Percentiles rank a stretch among this genome's conserved stretches.
Conservation (phyloP, 768 basidiomycete genomes). For the Mycena leptocephala region DNA sequence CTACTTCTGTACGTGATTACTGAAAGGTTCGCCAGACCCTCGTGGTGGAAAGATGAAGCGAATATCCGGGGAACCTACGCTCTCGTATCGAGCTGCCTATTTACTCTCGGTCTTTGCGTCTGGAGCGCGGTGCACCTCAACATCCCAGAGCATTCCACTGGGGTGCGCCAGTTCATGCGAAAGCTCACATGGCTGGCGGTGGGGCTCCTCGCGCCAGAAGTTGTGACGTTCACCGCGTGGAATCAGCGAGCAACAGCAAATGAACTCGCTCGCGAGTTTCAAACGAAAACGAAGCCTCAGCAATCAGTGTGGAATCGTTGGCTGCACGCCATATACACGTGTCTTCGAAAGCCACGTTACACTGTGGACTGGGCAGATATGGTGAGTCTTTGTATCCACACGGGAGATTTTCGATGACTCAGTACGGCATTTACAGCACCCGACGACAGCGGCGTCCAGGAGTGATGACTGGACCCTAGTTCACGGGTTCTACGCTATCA, state of each 20-base stretch:
- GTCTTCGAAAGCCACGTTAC: too few relatives aligned
- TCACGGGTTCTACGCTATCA: constrained; percentile 15
- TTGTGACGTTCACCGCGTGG: constrained; percentile 8
- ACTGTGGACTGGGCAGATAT: too few relatives aligned
- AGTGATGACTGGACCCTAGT: constrained; percentile 14
- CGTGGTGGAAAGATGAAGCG: constrained; percentile 6
- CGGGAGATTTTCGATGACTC: too few relatives aligned
- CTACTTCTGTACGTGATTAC: too few relatives aligned
- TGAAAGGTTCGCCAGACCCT: too few relatives aligned
- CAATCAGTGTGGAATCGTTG: too few relatives aligned
- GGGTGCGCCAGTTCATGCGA: constrained; percentile 1
- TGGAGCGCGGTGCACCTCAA: constrained; percentile 23
- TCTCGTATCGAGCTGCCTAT: constrained; percentile 28
- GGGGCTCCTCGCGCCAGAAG: constrained; percentile 4
- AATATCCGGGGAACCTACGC: constrained; percentile 5
- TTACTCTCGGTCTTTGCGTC: constrained; percentile 21
- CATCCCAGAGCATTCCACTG: background rate
- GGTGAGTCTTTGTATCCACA: background rate
- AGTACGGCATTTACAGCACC: too few relatives aligned
- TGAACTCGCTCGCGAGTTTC: background rate
- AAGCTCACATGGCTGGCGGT: constrained; percentile 5
- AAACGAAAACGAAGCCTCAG: too few relatives aligned
- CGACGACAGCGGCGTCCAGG: too few relatives aligned
- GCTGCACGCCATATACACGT: too few relatives aligned
- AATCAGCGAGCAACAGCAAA: background rate